Evolutionary conservation across 2,329 filamentous ascomycete genomes (phyloP), one percentile per base, ranked within the genome.

Genomic region (Aphanocladium album): DNA sequence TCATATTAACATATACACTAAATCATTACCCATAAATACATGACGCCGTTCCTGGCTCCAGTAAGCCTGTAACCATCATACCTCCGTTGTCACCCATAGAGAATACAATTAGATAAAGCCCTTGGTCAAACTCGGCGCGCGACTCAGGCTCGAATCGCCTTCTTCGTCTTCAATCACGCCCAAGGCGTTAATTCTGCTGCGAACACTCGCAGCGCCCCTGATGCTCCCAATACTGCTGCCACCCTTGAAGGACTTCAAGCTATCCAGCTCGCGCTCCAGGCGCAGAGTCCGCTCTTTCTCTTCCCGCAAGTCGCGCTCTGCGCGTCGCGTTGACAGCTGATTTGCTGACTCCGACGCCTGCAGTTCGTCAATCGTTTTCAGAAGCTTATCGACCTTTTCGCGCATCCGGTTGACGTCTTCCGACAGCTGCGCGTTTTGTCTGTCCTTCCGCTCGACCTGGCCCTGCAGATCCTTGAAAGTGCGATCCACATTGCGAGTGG

Each of bases 391-490:
- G 63, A 92, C 85, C 79, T 95, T 96, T 76, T 98, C 93, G 63
- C 93, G 90, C 69, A 91, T 87, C 65, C 93, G 90, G 66, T 82
- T 80, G 61, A 96, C 83, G 69, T 98, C 95, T 57, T 97, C 93
- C 59, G 87, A 83, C 19, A 96, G 81, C 70, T 95, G 88, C 5
- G 80, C 71, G 68, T 93, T 91, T 67, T 90, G 86, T 77, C 96
- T 97, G 66, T 98, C 93, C 67, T 92, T 91, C 67, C 95, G 90
- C 52, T 96, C 92, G 66, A 99, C 89, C 74, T 98, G 93, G 25
- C 86, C 83, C 74, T 97, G 91, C 25, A 98, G 83, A 74, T 98
- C 95, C 74, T 95, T 95, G 69, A 98, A 92, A 1, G 88, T 91
- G 63, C 93, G 91, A 77, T 98, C 95, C 27, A 97, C 89, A 71